These are phyloP conservation scores for Capsicum rhomboideum DNA, from an alignment of 257 asterid species.

Conservation along the genomic window DNA sequence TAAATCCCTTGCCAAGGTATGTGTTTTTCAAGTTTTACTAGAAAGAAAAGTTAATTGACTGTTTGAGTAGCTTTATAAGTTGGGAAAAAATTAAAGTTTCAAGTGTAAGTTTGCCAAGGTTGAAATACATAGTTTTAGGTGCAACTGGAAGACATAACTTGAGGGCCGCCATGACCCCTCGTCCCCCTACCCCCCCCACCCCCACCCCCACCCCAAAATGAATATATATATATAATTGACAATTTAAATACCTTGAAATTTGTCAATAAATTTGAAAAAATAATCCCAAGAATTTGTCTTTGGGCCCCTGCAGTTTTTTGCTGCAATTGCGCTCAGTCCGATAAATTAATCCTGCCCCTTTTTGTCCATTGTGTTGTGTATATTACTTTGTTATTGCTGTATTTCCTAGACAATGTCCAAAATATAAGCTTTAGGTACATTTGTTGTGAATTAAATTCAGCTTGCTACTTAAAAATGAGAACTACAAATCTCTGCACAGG, in stretches of 20 bases:
- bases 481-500: neutral
- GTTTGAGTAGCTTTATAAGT: neutral
- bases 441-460: neutral
- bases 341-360: neutral
- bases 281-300: neutral
- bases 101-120: neutral
- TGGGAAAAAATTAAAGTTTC: neutral
- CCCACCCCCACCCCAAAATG: neutral
- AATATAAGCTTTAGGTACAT: neutral
- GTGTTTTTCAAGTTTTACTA: neutral
- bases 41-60: neutral
- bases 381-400: neutral
- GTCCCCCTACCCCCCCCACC: neutral
- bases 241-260: neutral
- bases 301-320: neutral
- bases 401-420: neutral
- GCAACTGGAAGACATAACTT: neutral
- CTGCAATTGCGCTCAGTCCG: neutral
- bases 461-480: neutral
- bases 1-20: constrained; percentile 59
- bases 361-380: neutral
- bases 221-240: neutral
- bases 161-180: neutral
- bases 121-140: neutral
- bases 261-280: neutral